Percentiles rank a stretch among this genome's conserved stretches.
Evolutionary conservation across 805 yeast genomes (phyloP).

Genomic region (Zygoascus biomembranicola): DNA sequence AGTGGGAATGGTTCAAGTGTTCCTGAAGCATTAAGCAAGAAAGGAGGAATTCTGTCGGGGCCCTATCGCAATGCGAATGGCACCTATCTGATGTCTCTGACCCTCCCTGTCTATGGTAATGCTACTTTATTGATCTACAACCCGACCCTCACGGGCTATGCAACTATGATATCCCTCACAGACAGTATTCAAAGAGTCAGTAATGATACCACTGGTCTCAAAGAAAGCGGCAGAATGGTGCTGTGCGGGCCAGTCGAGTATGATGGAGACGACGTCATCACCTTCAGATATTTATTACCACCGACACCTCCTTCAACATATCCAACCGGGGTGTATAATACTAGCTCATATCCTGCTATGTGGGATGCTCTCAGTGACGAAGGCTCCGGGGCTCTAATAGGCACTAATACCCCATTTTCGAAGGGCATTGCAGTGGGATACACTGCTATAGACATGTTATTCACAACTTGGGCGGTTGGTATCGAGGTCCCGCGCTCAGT

Average conservation of each 20-base stretch:
- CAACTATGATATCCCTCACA: conserved; percentile 51
- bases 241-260: conserved; percentile 13
- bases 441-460: conserved; percentile 36
- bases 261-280: neutral
- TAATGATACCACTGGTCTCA: conserved; percentile 36
- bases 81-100: conserved; percentile 53
- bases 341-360: conserved; percentile 24
- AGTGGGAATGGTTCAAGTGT: conserved; percentile 34
- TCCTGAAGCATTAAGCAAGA: conserved; percentile 36
- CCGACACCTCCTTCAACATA: conserved; percentile 27
- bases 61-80: conserved; percentile 43
- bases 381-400: conserved; percentile 37
- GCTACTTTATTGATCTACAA: conserved; percentile 56
- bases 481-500: conserved; percentile 54
- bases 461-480: conserved; percentile 62
- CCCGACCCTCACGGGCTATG: conserved; percentile 59
- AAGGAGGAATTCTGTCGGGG: conserved; percentile 52
- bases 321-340: conserved; percentile 9
- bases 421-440: conserved; percentile 49
- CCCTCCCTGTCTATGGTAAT: conserved; percentile 67
- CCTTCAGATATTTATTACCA: conserved; percentile 16
- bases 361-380: conserved; percentile 30
- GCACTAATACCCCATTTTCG: conserved; percentile 31
- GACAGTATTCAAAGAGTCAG: conserved; percentile 35
- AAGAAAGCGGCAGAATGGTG: conserved; percentile 18